Conservation (phyloP, 2,329 filamentous ascomycete genomes). For the Ascochyta koolunga region DNA sequence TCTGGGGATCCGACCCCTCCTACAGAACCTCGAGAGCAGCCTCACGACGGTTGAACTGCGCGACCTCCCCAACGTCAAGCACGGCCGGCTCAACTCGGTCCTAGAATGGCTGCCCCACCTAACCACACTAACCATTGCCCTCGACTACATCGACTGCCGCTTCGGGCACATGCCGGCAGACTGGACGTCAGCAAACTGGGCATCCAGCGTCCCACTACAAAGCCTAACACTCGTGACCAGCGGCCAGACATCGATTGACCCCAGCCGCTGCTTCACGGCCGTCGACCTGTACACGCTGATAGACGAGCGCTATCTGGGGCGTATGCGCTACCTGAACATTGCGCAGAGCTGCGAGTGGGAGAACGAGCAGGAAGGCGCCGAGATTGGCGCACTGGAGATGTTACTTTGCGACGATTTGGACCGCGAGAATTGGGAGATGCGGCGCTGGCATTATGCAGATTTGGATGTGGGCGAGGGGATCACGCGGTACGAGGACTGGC, state of each 20-base stretch:
- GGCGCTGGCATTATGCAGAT: constrained; percentile 44
- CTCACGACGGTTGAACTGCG: constrained; percentile 49
- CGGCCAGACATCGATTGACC: constrained; percentile 38
- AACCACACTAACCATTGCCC: constrained; percentile 49
- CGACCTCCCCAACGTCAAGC: constrained; percentile 49
- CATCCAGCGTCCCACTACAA: constrained; percentile 38
- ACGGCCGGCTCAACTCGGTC: constrained; percentile 49
- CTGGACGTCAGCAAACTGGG: constrained; percentile 24
- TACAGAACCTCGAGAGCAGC: constrained; percentile 39
- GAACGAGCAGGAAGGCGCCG: constrained; percentile 36
- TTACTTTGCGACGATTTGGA: constrained; percentile 47
- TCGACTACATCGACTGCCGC: constrained; percentile 54
- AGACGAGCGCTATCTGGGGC: constrained; percentile 50
- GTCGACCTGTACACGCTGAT: constrained; percentile 51
- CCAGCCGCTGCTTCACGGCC: constrained; percentile 48
- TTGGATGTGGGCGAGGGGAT: constrained; percentile 9
- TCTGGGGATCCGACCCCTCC: constrained; percentile 44
- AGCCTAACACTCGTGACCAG: constrained; percentile 50
- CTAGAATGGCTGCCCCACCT: constrained; percentile 51
- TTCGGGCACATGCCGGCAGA: constrained; percentile 41
- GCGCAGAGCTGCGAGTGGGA: constrained; percentile 50
- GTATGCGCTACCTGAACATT: constrained; percentile 47
- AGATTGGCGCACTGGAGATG: constrained; percentile 49
- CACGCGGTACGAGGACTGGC: constrained; percentile 35
- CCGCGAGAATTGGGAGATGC: constrained; percentile 44